A percentile compares a stretch with the other conserved stretches of the same genome.
phyloP scores from a whole-genome alignment of 1,284 basidiomycete genomes.

The Rhodotorula sp. region DNA sequence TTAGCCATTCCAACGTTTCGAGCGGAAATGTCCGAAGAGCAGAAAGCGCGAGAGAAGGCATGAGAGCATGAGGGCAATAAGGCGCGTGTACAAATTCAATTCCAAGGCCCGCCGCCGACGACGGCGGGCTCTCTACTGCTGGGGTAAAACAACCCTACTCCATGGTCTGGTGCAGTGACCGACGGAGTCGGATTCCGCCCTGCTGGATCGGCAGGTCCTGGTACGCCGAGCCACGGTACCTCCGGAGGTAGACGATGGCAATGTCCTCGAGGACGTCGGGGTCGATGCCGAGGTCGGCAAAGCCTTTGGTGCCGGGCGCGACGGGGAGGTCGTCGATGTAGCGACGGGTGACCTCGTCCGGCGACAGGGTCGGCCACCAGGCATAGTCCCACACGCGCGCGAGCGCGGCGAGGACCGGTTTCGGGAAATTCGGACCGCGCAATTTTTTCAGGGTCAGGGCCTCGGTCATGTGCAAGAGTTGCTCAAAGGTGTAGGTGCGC shows the following conservation, averaged over 20 bases:
- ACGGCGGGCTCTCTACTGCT: too few relatives aligned
- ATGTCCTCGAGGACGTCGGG: conserved; percentile 86
- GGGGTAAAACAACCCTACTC: neutral
- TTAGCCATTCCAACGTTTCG: too few relatives aligned
- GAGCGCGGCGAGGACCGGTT: conserved; percentile 65
- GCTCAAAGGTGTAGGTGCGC: conserved; percentile 76
- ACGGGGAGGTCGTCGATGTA: conserved; percentile 72
- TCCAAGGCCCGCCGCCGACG: too few relatives aligned
- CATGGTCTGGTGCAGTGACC: conserved; percentile 18
- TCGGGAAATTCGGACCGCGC: conserved; percentile 73
- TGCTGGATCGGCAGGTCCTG: conserved; percentile 52
- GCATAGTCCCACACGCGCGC: conserved; percentile 66
- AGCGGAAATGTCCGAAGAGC: too few relatives aligned
- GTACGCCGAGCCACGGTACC: conserved; percentile 69
- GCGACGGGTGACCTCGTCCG: conserved; percentile 85
- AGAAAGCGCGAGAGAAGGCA: too few relatives aligned
- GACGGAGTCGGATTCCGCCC: conserved; percentile 49
- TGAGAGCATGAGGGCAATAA: too few relatives aligned
- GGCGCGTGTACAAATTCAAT: too few relatives aligned
- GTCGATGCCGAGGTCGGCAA: conserved; percentile 57
- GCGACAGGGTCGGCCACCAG: conserved; percentile 92
- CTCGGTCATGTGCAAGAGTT: conserved; percentile 77
- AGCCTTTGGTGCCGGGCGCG: conserved; percentile 59
- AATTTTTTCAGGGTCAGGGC: conserved; percentile 71
- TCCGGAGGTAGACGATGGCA: conserved; percentile 85